These are phyloP conservation scores for Thamnidium elegans DNA, from an alignment of 192 early-diverging fungal genomes.

Conservation along the genomic window DNA sequence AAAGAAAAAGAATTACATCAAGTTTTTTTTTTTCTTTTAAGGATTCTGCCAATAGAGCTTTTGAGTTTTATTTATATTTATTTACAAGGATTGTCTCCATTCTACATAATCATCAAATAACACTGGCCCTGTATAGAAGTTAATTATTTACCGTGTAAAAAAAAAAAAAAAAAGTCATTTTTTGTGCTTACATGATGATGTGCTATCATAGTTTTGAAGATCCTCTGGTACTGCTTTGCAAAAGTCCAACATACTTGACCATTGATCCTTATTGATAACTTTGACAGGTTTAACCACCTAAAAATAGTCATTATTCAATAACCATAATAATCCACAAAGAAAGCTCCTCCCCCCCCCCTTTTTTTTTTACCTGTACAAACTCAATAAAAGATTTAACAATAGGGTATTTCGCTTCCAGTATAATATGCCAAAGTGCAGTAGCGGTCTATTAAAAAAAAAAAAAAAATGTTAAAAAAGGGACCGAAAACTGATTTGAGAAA, in stretches of 20 bases:
- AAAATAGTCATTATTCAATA: too few species aligned
- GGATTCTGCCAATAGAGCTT: background rate
- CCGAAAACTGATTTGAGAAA: too few species aligned
- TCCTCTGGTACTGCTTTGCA: constrained; percentile 14
- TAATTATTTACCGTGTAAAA: too few species aligned
- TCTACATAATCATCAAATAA: constrained; percentile 32
- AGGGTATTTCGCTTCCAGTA: constrained; percentile 14
- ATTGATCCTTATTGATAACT: constrained; percentile 37
- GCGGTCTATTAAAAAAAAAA: constrained; percentile 12
- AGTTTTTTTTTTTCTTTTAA: background rate
- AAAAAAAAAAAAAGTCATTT: background rate
- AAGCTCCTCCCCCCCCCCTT: too few species aligned
- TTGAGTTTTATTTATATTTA: background rate
- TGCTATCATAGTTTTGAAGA: constrained; percentile 21
- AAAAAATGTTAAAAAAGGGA: background rate
- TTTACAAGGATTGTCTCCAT: constrained; percentile 17
- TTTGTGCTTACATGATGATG: constrained; percentile 31
- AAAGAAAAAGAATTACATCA: background rate
- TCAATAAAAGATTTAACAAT: constrained; percentile 17
- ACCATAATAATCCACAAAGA: too few species aligned
- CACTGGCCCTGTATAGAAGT: constrained; percentile 18
- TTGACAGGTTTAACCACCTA: constrained; percentile 22
- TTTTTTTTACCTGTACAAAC: constrained; percentile 12
- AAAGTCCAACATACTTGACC: constrained; percentile 28
- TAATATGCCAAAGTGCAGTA: constrained; percentile 22